Evolutionary conservation across 441 rosid species (phyloP).

Genomic region (Viola pubescens): DNA sequence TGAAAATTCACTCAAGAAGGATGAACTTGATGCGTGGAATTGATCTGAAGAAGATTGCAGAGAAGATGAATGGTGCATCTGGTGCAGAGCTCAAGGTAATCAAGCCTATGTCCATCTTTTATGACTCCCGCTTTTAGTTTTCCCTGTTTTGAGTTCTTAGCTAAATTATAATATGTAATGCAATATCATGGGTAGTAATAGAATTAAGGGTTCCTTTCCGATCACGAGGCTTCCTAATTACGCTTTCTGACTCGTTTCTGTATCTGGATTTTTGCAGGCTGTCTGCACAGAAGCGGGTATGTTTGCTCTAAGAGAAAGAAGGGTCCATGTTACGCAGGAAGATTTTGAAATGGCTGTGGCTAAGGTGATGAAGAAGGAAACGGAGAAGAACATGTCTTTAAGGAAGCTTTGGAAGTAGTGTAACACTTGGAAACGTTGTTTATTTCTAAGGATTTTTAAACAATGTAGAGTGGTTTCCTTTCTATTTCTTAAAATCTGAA

Average conservation of each 20-base stretch:
- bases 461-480: too few relatives aligned
- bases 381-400: conserved; percentile 87
- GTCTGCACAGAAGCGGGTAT: conserved; percentile 95
- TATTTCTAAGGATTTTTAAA: too few relatives aligned
- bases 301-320: conserved; percentile 90
- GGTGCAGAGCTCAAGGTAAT: conserved; percentile 87
- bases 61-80: conserved; percentile 91
- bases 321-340: conserved; percentile 90
- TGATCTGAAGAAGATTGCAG: conserved; percentile 81
- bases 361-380: conserved; percentile 95
- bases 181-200: too few relatives aligned
- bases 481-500: too few relatives aligned
- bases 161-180: background rate
- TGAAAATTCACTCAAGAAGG: conserved; percentile 78
- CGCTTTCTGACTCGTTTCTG: background rate
- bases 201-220: too few relatives aligned
- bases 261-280: conserved; percentile 13
- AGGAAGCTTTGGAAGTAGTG: conserved; percentile 72
- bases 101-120: background rate
- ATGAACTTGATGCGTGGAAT: conserved; percentile 92
- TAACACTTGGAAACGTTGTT: too few relatives aligned
- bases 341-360: conserved; percentile 50
- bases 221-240: too few relatives aligned
- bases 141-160: background rate
- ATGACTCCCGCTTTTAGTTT: background rate